Evolutionary conservation across 169 alveolate species (phyloP), one percentile per base, ranked within the genome.

Genomic region (Toxoplasma gondii): DNA sequence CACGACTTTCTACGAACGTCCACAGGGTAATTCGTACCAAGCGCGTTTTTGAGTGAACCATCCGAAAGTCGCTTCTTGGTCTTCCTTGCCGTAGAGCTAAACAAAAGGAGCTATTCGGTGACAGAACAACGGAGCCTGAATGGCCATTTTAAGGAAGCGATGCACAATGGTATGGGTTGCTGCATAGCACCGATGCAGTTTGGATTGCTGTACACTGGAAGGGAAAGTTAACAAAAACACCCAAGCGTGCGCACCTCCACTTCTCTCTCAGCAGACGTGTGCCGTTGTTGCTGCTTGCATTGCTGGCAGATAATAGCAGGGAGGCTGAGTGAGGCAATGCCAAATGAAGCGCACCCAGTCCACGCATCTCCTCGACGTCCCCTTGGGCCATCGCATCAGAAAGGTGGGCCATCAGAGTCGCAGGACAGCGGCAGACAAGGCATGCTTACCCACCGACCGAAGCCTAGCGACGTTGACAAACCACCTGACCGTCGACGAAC

Each of bases 391-490:
- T 36, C 39, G 24, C 39, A 78, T 4, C 86, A 19, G 44, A 78
- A 78, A 78, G 86, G 7, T 64, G 74, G 74, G n/a, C 86, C 39
- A 27, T 78, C 44, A n/a, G 86, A 78, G 67, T 53, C 19, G 74
- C 74, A 16, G n/a, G n/a, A 64, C 74, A 27, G 49, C 86, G 22
- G 86, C 45, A 17, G 90, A 43, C 38, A 17, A 7, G 58, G 90
- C 44, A 27, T 82, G 31, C 64, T 10, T 0, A 82, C 90, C 24
- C 90, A 82, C 64, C 90, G 90, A 5, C 90, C 90, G 67, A 82
- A 78, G 39, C 86, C 86, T 16, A 27, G 74, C 74, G 86, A 78
- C 22, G n/a, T 45, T 29, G 86, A 78, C 45, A 78, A 78, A n/a
- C 49, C 44, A 16, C 49, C 45, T n/a, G 86, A 78, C n/a, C 49